phyloP scores from a whole-genome alignment of 108 stramenopile species.

The Nitzschia putrida region DNA sequence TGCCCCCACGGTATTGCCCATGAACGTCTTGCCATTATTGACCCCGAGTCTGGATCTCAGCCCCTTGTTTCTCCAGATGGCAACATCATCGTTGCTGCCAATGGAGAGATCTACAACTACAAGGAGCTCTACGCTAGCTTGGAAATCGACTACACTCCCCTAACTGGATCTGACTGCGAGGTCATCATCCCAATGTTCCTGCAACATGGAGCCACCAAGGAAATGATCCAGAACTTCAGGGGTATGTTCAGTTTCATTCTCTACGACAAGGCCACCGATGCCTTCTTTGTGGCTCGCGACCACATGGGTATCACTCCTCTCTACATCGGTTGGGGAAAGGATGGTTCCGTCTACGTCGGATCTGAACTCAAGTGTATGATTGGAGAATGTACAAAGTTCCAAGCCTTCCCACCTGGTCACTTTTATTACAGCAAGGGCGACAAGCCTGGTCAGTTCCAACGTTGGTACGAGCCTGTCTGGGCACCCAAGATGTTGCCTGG shows the following conservation, averaged over 20 bases:
- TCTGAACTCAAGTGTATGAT: slow-evolving; percentile 94
- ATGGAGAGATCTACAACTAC: slow-evolving; percentile 99
- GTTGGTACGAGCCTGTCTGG: slow-evolving; percentile 95
- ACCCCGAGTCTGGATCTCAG: slow-evolving; percentile 95
- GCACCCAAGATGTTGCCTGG: slow-evolving; percentile 87
- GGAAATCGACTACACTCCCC: slow-evolving; percentile 69
- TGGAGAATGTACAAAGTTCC: slow-evolving; percentile 80
- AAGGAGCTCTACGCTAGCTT: slow-evolving; percentile 86
- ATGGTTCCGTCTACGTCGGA: slow-evolving; percentile 89
- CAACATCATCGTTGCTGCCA: slow-evolving; percentile 90
- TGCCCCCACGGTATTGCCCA: slow-evolving; percentile 92
- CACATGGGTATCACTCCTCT: slow-evolving; percentile 97
- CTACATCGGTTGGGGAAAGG: slow-evolving; percentile 95
- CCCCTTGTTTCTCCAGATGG: slow-evolving; percentile 85
- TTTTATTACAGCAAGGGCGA: slow-evolving; percentile 84
- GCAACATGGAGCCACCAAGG: slow-evolving; percentile 72
- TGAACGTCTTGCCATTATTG: slow-evolving; percentile 97
- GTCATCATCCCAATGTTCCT: slow-evolving; percentile 92
- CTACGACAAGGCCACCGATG: slow-evolving; percentile 84
- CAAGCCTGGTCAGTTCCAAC: slow-evolving; percentile 73
- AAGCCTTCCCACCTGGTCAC: slow-evolving; percentile 96
- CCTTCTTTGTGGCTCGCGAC: slow-evolving; percentile 90
- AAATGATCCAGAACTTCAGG: slow-evolving; percentile 71
- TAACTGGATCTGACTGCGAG: slow-evolving; percentile 96
- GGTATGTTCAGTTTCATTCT: slow-evolving; percentile 98